Evolutionary conservation across 129 eudicot species (phyloP).

Genomic region (Gnaphalium uliginosum): DNA sequence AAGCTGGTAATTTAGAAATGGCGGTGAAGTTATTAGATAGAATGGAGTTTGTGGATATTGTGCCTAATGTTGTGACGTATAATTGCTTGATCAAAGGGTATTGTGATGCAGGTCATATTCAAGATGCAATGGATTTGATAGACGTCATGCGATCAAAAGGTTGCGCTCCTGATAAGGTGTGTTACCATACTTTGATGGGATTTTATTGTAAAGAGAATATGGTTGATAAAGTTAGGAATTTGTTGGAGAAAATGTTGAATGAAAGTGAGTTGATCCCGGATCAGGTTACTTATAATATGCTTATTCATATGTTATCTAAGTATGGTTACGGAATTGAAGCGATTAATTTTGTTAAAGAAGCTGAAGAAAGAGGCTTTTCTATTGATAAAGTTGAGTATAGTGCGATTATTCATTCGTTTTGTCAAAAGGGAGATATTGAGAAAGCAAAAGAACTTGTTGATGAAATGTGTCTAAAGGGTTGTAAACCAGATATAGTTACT

Average conservation of each 20-base stretch:
- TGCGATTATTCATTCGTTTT: conserved; percentile 67
- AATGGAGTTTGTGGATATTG: conserved; percentile 62
- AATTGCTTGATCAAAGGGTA: conserved; percentile 90
- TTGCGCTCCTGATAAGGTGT: conserved; percentile 76
- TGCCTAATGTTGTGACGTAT: conserved; percentile 69
- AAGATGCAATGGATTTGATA: conserved; percentile 61
- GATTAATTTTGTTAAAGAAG: conserved; percentile 56
- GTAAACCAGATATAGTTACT: conserved; percentile 85
- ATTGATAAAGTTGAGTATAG: conserved; percentile 78
- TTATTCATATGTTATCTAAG: conserved; percentile 73
- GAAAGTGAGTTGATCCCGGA: conserved; percentile 51
- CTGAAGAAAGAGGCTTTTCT: conserved; percentile 63
- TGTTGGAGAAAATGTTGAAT: conserved; percentile 60
- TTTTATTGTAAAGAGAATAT: conserved; percentile 63
- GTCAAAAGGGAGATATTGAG: conserved; percentile 58
- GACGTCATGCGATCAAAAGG: conserved; percentile 54
- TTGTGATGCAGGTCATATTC: conserved; percentile 55
- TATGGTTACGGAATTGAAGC: conserved; percentile 70
- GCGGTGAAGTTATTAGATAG: conserved; percentile 64
- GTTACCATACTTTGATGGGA: conserved; percentile 74
- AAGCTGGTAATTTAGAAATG: conserved; percentile 57
- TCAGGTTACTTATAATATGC: conserved; percentile 73
- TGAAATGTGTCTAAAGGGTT: conserved; percentile 63
- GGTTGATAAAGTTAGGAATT: conserved; percentile 49
- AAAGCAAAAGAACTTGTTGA: conserved; percentile 64